Percentiles rank a stretch among this genome's conserved stretches.
Conservation (phyloP, 192 early-diverging fungal genomes). For the Funneliformis mosseae region DNA sequence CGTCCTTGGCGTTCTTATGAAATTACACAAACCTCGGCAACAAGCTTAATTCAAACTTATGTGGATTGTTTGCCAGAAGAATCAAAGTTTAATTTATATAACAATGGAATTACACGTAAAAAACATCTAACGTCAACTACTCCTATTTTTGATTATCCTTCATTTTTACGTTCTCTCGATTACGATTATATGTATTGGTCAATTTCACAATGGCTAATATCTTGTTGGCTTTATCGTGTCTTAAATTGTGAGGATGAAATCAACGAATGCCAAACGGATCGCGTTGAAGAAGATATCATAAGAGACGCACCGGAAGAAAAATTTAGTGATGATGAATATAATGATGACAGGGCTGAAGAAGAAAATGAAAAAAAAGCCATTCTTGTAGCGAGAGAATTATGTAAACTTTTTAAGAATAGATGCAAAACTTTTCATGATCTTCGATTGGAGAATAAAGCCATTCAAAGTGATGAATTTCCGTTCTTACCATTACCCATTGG, state of each 20-base stretch:
- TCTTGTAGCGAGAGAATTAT: not conserved
- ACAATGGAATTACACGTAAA: not conserved
- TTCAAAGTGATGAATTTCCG: not conserved
- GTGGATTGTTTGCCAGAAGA: not conserved
- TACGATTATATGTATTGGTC: conserved; percentile 13
- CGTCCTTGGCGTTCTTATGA: not conserved
- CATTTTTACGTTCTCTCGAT: not conserved
- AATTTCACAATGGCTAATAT: not conserved
- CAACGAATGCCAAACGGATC: not conserved
- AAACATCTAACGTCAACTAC: not conserved
- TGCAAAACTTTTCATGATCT: not conserved
- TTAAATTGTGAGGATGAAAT: not conserved
- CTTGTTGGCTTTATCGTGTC: conserved; percentile 10
- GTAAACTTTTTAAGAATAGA: not conserved
- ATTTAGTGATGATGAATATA: not conserved
- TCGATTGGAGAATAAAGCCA: not conserved
- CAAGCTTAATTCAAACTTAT: conserved; percentile 4
- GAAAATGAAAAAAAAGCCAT: not conserved
- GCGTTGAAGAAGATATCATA: not conserved
- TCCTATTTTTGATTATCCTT: conserved; percentile 5
- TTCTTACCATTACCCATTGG: not conserved
- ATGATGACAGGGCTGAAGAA: not conserved
- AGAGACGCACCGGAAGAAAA: not conserved
- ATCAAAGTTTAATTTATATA: not conserved
- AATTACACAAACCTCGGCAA: not conserved